Conservation (phyloP, 108 stramenopile species). For the Conticribra guillardii region DNA sequence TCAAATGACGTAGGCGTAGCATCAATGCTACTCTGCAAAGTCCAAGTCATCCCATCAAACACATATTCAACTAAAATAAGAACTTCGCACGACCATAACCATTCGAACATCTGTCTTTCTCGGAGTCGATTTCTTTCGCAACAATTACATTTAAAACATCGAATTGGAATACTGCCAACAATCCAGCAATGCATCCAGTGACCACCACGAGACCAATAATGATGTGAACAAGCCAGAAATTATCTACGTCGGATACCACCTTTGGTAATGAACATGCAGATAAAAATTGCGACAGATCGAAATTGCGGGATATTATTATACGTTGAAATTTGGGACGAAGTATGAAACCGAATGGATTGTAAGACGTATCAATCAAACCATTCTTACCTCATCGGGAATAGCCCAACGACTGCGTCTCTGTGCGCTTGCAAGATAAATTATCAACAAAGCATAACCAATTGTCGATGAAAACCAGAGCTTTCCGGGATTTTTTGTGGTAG, state of each 20-base stretch:
- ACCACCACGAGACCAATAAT: conserved; percentile 18
- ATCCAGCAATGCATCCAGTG: conserved; percentile 16
- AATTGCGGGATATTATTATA: background rate
- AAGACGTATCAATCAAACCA: too few species aligned
- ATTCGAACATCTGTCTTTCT: conserved; percentile 13
- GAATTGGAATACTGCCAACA: conserved; percentile 13
- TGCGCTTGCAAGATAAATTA: conserved; percentile 26
- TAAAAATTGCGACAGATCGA: background rate
- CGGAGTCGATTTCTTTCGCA: conserved; percentile 23
- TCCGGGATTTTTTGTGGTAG: conserved; percentile 3
- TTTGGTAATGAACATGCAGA: too few species aligned
- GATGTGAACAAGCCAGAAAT: conserved; percentile 37
- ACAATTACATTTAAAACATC: conserved; percentile 22
- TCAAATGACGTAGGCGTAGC: too few species aligned
- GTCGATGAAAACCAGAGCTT: conserved; percentile 7
- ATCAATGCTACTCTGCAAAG: too few species aligned
- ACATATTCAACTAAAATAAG: conserved; percentile 25
- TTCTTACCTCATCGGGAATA: conserved; percentile 22
- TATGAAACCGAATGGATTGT: too few species aligned
- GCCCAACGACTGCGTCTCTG: conserved; percentile 35
- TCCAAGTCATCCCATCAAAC: too few species aligned
- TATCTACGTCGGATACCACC: conserved; percentile 41
- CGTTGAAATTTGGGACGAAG: too few species aligned
- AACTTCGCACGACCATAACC: background rate
- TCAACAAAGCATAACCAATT: conserved; percentile 15